Percentiles rank a stretch among this genome's conserved stretches.
Conservation (phyloP, 129 eudicot species). For the Gnaphalium uliginosum region DNA sequence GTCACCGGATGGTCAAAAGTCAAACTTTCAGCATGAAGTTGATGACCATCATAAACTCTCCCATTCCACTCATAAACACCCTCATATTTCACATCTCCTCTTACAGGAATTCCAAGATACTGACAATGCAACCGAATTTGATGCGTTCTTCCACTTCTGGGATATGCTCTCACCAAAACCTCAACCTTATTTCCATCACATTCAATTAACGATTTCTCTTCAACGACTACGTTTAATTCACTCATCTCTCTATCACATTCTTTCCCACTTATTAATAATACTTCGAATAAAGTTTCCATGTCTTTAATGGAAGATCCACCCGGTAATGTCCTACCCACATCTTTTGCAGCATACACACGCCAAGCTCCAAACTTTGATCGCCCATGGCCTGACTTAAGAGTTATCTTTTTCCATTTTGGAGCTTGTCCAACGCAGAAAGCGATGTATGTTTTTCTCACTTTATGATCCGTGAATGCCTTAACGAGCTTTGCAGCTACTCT, state of each 20-base stretch:
- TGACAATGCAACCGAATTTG: slow-evolving; percentile 98
- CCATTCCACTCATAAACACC: slow-evolving; percentile 89
- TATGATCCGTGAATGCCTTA: slow-evolving; percentile 92
- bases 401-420: slow-evolving; percentile 64
- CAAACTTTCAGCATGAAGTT: slow-evolving; percentile 91
- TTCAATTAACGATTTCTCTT: slow-evolving; percentile 53
- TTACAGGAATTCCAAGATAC: slow-evolving; percentile 82
- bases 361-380: slow-evolving; percentile 92
- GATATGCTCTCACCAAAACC: slow-evolving; percentile 80
- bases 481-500: slow-evolving; percentile 95
- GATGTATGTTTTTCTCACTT: slow-evolving; percentile 71
- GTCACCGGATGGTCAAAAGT: slow-evolving; percentile 86
- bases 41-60: slow-evolving; percentile 54
- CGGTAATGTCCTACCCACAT: slow-evolving; percentile 69
- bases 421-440: slow-evolving; percentile 66
- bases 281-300: slow-evolving; percentile 82
- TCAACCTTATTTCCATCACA: slow-evolving; percentile 49
- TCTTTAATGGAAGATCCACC: slow-evolving; percentile 80
- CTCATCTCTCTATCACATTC: slow-evolving; percentile 27
- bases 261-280: slow-evolving; percentile 58
- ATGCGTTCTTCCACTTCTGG: slow-evolving; percentile 96
- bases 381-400: slow-evolving; percentile 85
- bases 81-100: slow-evolving; percentile 92
- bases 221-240: slow-evolving; percentile 42
- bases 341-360: slow-evolving; percentile 87